Evolutionary conservation across 257 asterid species (phyloP), one percentile per base, ranked within the genome.

Genomic region (Solanum arcanum): DNA sequence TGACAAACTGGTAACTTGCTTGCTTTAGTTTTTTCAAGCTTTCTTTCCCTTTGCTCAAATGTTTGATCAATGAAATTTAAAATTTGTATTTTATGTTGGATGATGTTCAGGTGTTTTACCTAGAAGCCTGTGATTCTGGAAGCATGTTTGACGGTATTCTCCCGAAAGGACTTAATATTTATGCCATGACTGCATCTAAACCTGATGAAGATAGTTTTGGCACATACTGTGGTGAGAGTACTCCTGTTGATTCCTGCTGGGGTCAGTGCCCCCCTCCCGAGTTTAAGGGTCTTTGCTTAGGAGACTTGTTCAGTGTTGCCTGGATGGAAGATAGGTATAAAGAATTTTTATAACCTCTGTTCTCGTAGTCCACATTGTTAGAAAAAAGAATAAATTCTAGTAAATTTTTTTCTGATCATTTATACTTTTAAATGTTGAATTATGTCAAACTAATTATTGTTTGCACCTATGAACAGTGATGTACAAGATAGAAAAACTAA

Each of bases 111-210:
- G 99, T 96, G 66, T 93, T 97, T 89, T 97, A 97, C 91, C 86
- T 97, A 18, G 99, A 97, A 91, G 97, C 99, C 87, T 97, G 99
- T 78, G 99, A 96, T 89, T 39, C 99, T 39, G 99, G 99, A 90
- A 97, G 99, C 87, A 95, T 97, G 86, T 97, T 97, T 87, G 98
- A 96, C 86, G 99, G 98, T 89, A 94, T 97, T 87, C 96, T 97
- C 60, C 96, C 98, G 9, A 89, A 94, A 88, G 96, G 91, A 89
- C 86, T 97, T 87, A 93, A 97, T 88, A 95, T 97, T 47, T 97
- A 97, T 87, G 98, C 94, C 59, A 96, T 97, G 60, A 97, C 99
- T 59, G 98, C 99, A 42, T 94, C 99, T 82, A 94, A 97, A 87
- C 96, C 99, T 2, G 91, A 91, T n/a, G 99, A 96, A 92, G 93